Evolutionary conservation across 75 land plant species (phyloP), one percentile per base, ranked within the genome.

Genomic region (Cunninghamia lanceolata): DNA sequence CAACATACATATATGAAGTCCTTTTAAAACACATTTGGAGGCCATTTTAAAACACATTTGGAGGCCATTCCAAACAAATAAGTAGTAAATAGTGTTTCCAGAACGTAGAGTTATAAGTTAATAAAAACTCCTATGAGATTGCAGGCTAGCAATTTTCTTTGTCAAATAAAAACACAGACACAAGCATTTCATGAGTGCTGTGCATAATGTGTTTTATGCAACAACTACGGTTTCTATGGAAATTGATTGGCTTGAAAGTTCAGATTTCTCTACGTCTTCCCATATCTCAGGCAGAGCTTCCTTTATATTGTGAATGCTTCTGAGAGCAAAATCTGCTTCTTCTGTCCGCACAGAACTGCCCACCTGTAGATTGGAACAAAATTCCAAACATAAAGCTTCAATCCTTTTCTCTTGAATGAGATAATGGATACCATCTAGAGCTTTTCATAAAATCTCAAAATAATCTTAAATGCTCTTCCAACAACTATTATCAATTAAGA

Each of bases 241-340:
- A 70, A 84, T 17, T 38, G 90, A 14, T 46, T 82, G 86, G 45
- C 90, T 77, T 78, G 85, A 68, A 39, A 85, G 85, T 68, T 91
- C 90, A 19, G 40, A 13, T 63, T 91, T 84, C 46, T 85, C 90
- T 52, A 59, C 84, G 32, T 40, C 74, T 77, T 91, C 91, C 98
- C 98, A 95, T 78, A 96, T 89, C 80, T 93, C 93, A 43, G 96
- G 94, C 73, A 96, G 40, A 17, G 95, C 94, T 87, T 96, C 94
- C 87, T 83, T 92, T 45, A 94, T 91, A 84, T 96, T 93, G 87
- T 93, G 95, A 30, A 96, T 95, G 90, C 94, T 96, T 14, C n/a
- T 86, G 46, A 95, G 86, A n/a, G 95, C 92, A 86, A 90, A 77
- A 66, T 95, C 98, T 54, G 98, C 95, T 32, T 93, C 95, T 71